Percentiles rank a stretch among this genome's conserved stretches.
Conservation (phyloP, 192 early-diverging fungal species). For the Podochytrium sp. region DNA sequence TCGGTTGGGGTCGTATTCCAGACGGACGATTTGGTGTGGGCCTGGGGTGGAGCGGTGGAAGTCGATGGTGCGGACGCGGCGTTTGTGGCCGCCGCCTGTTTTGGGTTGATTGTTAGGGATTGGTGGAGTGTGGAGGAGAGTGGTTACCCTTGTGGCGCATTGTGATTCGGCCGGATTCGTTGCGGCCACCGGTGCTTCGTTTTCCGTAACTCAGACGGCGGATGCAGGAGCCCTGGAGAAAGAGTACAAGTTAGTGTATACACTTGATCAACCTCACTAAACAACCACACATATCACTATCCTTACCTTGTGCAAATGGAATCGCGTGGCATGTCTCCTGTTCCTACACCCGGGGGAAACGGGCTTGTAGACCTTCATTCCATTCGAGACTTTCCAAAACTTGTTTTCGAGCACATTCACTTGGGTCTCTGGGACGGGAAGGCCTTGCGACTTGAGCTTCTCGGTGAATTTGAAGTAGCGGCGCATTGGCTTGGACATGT, state of each 20-base stretch:
- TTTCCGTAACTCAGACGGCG: conserved; percentile 80
- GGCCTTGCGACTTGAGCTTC: conserved; percentile 33
- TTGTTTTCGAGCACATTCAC: conserved; percentile 47
- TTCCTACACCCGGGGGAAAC: conserved; percentile 85
- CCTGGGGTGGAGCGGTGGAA: conserved; percentile 78
- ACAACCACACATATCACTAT: neutral
- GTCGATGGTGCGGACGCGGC: conserved; percentile 84
- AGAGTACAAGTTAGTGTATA: neutral
- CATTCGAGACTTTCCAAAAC: conserved; percentile 63
- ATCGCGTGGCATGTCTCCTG: conserved; percentile 80
- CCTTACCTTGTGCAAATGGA: conserved; percentile 81
- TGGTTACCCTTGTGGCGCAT: conserved; percentile 71
- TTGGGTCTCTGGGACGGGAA: conserved; percentile 16
- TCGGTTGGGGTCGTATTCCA: conserved; percentile 95
- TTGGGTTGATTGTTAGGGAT: neutral
- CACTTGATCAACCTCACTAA: neutral
- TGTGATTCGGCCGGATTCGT: conserved; percentile 87
- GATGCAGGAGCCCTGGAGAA: conserved; percentile 69
- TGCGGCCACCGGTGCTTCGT: conserved; percentile 80
- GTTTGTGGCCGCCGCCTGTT: conserved; percentile 87
- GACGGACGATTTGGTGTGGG: conserved; percentile 79
- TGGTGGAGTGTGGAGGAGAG: neutral
- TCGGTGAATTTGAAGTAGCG: conserved; percentile 38
- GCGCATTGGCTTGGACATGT: conserved; percentile 37
- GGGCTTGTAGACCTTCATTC: conserved; percentile 93